Conservation (phyloP, 2,329 filamentous ascomycete species). For the Hymenoscyphus scutula region DNA sequence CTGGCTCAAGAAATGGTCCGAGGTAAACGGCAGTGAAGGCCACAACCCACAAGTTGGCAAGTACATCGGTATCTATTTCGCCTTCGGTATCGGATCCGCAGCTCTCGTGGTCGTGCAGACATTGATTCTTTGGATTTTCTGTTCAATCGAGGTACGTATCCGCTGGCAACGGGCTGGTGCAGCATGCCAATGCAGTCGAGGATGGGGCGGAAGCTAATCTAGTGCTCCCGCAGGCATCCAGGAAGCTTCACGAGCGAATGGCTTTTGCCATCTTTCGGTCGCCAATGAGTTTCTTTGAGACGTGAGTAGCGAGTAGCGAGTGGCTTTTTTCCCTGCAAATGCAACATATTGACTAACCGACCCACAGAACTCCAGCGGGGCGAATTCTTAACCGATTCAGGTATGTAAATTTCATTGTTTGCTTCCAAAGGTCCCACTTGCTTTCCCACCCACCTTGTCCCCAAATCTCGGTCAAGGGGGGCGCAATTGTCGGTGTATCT, state of each 20-base stretch:
- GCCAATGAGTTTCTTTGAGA: constrained; percentile 99
- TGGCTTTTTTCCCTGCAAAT: neutral
- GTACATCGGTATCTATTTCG: constrained; percentile 94
- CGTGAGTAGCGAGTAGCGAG: constrained; percentile 38
- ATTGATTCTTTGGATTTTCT: constrained; percentile 97
- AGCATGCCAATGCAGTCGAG: constrained; percentile 19
- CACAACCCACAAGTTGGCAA: constrained; percentile 76
- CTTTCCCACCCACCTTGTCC: constrained; percentile 6
- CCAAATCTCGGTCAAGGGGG: constrained; percentile 6
- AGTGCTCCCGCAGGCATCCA: constrained; percentile 62
- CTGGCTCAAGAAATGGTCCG: constrained; percentile 94
- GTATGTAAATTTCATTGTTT: constrained; percentile 44
- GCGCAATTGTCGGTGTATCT: constrained; percentile 1
- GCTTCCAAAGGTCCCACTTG: neutral
- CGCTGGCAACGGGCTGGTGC: constrained; percentile 19
- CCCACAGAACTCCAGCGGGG: constrained; percentile 71
- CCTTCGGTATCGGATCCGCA: constrained; percentile 84
- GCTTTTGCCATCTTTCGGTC: constrained; percentile 95
- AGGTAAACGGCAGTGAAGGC: constrained; percentile 66
- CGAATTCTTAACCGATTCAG: constrained; percentile 95
- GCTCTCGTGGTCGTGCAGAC: constrained; percentile 87
- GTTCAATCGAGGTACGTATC: constrained; percentile 83
- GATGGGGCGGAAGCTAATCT: constrained; percentile 25
- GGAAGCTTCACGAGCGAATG: constrained; percentile 97
- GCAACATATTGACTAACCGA: constrained; percentile 1